phyloP scores from a whole-genome alignment of 225 moss, liverwort and hornwort species.

The Takakia lepidozioides region DNA sequence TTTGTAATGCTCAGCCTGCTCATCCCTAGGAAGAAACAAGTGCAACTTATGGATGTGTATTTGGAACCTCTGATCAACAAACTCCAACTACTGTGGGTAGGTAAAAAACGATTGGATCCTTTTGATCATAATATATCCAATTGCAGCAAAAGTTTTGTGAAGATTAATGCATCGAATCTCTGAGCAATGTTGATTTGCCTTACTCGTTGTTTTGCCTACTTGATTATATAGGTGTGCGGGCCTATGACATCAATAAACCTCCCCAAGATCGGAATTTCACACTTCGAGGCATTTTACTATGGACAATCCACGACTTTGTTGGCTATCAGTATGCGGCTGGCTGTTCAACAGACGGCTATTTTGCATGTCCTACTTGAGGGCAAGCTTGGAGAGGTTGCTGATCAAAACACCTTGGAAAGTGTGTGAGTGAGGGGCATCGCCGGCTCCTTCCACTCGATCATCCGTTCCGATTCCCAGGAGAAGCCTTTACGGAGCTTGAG shows the following conservation, averaged over 20 bases:
- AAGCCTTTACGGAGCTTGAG: neutral
- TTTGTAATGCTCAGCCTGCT: neutral
- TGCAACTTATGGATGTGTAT: neutral
- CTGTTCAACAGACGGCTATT: neutral
- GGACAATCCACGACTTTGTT: neutral
- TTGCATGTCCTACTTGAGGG: neutral
- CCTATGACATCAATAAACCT: neutral
- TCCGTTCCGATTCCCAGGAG: neutral
- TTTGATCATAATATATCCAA: neutral
- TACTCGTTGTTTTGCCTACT: neutral
- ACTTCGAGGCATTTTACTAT: neutral
- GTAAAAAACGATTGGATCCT: neutral
- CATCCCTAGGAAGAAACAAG: neutral
- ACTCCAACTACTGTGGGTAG: neutral
- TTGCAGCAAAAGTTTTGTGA: no score
- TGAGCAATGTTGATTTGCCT: no score
- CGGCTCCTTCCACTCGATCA: neutral
- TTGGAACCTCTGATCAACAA: neutral
- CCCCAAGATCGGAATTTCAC: neutral
- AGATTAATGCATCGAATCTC: no score
- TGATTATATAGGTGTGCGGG: neutral
- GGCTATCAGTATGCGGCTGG: neutral
- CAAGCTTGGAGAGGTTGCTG: neutral
- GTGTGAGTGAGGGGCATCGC: neutral
- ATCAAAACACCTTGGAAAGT: neutral